Percentiles rank a stretch among this genome's conserved stretches.
Evolutionary conservation across 1,284 basidiomycete genomes (phyloP).

Genomic region (Coriolopsis trogii): DNA sequence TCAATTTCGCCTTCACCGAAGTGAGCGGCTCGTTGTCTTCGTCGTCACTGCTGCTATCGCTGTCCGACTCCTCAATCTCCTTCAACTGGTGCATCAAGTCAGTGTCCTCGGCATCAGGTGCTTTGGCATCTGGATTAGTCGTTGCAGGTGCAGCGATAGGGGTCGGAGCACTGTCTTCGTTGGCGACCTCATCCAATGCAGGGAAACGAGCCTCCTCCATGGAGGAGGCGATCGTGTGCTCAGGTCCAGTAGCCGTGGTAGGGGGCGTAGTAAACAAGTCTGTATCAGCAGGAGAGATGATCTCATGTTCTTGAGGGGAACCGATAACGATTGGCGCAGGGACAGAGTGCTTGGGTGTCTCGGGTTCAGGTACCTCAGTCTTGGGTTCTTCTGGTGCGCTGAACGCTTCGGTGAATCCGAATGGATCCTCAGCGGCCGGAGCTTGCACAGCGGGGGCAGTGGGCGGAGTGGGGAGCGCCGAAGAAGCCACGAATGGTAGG

Average conservation of each 20-base stretch:
- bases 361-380: conserved; percentile 18
- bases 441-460: conserved; percentile 18
- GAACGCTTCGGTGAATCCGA: conserved; percentile 57
- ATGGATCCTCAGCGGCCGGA: conserved; percentile 49
- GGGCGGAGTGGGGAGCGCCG: conserved; percentile 33
- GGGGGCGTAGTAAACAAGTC: conserved; percentile 68
- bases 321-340: conserved; percentile 15
- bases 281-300: conserved; percentile 43
- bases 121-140: not conserved
- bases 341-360: conserved; percentile 22
- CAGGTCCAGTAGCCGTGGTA: conserved; percentile 41
- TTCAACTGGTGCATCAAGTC: conserved; percentile 58
- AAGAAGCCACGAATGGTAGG: conserved; percentile 49
- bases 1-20: conserved; percentile 28
- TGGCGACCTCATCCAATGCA: conserved; percentile 42
- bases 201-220: conserved; percentile 41
- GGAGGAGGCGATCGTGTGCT: conserved; percentile 5
- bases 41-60: conserved; percentile 49
- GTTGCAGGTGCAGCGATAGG: conserved; percentile 9
- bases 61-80: conserved; percentile 68
- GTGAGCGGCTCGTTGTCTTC: conserved; percentile 46
- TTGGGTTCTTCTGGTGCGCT: conserved; percentile 27
- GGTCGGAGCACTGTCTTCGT: conserved; percentile 13
- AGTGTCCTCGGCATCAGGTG: conserved; percentile 39
- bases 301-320: conserved; percentile 14